phyloP scores from a whole-genome alignment of 225 moss, liverwort and hornwort genomes.

The Lunularia cruciata region DNA sequence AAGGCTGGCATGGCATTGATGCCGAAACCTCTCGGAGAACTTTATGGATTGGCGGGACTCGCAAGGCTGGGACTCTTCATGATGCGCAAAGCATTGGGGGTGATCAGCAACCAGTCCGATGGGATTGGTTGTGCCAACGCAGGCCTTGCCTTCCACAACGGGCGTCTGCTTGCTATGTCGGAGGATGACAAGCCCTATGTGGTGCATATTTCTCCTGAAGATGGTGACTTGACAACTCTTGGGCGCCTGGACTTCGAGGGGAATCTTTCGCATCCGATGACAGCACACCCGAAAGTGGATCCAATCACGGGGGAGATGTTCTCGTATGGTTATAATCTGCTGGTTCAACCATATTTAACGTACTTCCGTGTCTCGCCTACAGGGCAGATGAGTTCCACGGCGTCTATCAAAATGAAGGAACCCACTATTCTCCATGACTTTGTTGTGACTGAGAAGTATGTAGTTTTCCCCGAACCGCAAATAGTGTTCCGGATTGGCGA shows the following conservation, averaged over 20 bases:
- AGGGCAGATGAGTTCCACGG: not conserved
- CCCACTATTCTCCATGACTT: slow-evolving; percentile 25
- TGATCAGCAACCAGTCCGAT: slow-evolving; percentile 14
- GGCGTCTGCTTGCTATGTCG: slow-evolving; percentile 24
- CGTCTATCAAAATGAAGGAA: slow-evolving; percentile 10
- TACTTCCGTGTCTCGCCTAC: slow-evolving; percentile 17
- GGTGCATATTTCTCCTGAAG: slow-evolving; percentile 10
- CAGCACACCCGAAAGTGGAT: slow-evolving; percentile 26
- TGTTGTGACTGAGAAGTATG: slow-evolving; percentile 19
- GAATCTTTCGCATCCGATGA: not conserved
- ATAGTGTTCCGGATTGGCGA: slow-evolving; percentile 27
- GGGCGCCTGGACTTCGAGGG: slow-evolving; percentile 8
- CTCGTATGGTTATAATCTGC: slow-evolving; percentile 14
- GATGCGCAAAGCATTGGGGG: slow-evolving; percentile 22
- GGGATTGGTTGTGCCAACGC: slow-evolving; percentile 31
- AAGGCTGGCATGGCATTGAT: slow-evolving; percentile 6
- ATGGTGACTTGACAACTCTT: slow-evolving; percentile 21
- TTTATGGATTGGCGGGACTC: slow-evolving; percentile 18
- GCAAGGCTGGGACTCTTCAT: slow-evolving; percentile 25
- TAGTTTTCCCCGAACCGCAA: slow-evolving; percentile 25
- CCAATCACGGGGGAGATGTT: slow-evolving; percentile 26
- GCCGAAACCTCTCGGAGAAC: slow-evolving; percentile 26
- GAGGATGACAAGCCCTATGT: slow-evolving; percentile 41
- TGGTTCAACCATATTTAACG: slow-evolving; percentile 14
- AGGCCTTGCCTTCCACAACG: slow-evolving; percentile 30